These are phyloP conservation scores for Meira nashicola DNA, from an alignment of 1,284 basidiomycete species.

Conservation along the genomic window DNA sequence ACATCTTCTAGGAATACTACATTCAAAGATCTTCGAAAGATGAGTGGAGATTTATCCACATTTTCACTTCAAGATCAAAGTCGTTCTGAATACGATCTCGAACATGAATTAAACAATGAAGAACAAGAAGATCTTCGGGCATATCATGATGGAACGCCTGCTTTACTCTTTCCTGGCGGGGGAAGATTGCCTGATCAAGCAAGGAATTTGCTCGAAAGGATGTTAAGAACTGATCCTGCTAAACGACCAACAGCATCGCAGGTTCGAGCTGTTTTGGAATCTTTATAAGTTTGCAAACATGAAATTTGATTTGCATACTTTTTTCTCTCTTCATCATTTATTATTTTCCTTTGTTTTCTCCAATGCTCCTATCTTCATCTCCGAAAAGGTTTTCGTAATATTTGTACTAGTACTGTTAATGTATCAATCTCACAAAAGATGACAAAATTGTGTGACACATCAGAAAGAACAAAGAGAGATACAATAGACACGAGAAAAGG, in stretches of 20 bases:
- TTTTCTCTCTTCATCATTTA: neutral
- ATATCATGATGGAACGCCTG: constrained; percentile 42
- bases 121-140: constrained; percentile 14
- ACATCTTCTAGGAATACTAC: neutral
- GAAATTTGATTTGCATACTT: neutral
- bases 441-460: too few relatives aligned
- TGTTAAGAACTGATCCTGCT: constrained; percentile 32
- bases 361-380: neutral
- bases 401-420: neutral
- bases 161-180: constrained; percentile 46
- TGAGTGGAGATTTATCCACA: too few relatives aligned
- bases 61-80: neutral
- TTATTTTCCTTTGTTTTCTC: neutral
- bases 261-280: neutral
- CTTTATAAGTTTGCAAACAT: neutral
- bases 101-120: neutral
- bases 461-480: too few relatives aligned
- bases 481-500: neutral
- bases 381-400: neutral
- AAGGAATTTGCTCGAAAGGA: constrained; percentile 34
- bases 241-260: constrained; percentile 30
- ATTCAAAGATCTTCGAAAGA: neutral
- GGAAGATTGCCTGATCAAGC: constrained; percentile 40
- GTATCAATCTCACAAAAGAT: neutral
- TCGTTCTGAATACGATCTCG: neutral